These are phyloP conservation scores for Fusarium sp. DNA, from an alignment of 2,329 filamentous ascomycete species.

Conservation along the genomic window DNA sequence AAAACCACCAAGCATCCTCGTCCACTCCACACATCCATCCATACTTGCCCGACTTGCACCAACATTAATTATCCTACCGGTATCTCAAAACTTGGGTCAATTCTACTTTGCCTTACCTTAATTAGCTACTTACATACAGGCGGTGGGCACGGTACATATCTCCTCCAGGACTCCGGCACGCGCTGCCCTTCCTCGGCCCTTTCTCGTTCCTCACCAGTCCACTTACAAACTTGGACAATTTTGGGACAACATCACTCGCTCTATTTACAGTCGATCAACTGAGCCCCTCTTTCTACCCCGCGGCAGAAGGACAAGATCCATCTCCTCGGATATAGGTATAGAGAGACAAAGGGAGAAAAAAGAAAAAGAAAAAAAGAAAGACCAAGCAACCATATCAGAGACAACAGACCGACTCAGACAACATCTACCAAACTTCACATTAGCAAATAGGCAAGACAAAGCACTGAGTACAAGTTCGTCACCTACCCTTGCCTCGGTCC, in stretches of 20 bases:
- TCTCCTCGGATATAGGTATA: not conserved
- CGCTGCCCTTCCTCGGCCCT: slow-evolving; percentile 45
- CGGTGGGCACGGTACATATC: slow-evolving; percentile 28
- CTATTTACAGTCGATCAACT: slow-evolving; percentile 3
- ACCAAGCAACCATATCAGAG: slow-evolving; percentile 22
- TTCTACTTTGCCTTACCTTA: slow-evolving; percentile 3
- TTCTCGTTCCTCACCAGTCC: slow-evolving; percentile 38
- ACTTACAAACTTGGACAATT: slow-evolving; percentile 31
- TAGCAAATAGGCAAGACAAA: slow-evolving; percentile 39
- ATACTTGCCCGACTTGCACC: slow-evolving; percentile 23
- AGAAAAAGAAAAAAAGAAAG: not conserved
- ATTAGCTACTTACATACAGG: slow-evolving; percentile 10
- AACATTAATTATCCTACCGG: slow-evolving; percentile 15
- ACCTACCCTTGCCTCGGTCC: slow-evolving; percentile 20
- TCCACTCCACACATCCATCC: slow-evolving; percentile 36
- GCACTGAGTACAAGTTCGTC: slow-evolving; percentile 41
- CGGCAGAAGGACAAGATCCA: slow-evolving; percentile 1
- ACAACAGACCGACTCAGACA: slow-evolving; percentile 30
- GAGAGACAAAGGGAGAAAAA: slow-evolving; percentile 14
- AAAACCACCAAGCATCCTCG: slow-evolving; percentile 31
- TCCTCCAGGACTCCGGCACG: slow-evolving; percentile 24
- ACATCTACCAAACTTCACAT: slow-evolving; percentile 8
- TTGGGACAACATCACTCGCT: slow-evolving; percentile 11
- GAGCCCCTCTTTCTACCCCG: slow-evolving; percentile 11
- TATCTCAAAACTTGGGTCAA: slow-evolving; percentile 18